Evolutionary conservation across 2,329 filamentous ascomycete genomes (phyloP).

Genomic region (Fusarium stilboides): DNA sequence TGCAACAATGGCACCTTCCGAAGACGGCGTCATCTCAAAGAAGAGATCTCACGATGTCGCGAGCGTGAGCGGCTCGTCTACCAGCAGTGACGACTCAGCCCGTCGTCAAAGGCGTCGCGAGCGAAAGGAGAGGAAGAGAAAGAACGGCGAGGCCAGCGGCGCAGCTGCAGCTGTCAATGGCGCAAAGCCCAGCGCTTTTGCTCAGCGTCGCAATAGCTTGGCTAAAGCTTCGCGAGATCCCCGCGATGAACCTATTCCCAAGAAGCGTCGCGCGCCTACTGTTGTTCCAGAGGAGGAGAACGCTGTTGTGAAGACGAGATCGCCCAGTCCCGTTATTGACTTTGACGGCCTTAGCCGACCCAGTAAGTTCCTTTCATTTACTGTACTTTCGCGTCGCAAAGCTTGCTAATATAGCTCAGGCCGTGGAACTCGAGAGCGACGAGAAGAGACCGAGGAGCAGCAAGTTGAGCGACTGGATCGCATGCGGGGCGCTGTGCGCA

Average conservation of each 20-base stretch:
- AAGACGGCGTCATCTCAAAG: conserved; percentile 45
- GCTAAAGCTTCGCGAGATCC: conserved; percentile 75
- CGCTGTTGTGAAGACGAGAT: conserved; percentile 32
- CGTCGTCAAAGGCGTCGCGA: conserved; percentile 51
- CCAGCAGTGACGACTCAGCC: conserved; percentile 51
- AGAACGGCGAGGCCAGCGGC: conserved; percentile 29
- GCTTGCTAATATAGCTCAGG: conserved; percentile 57
- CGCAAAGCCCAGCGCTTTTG: conserved; percentile 49
- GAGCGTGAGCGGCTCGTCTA: conserved; percentile 51
- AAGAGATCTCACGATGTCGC: conserved; percentile 51
- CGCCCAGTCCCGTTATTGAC: conserved; percentile 72
- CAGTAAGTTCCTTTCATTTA: conserved; percentile 57
- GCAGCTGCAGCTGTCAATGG: conserved; percentile 52
- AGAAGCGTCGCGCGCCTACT: conserved; percentile 55
- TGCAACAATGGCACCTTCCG: conserved; percentile 50
- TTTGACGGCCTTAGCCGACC: conserved; percentile 74
- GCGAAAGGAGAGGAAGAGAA: conserved; percentile 44
- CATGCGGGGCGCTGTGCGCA: conserved; percentile 74
- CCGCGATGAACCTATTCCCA: conserved; percentile 65
- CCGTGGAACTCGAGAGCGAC: conserved; percentile 74
- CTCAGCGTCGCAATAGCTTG: conserved; percentile 67
- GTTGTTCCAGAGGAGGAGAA: conserved; percentile 30
- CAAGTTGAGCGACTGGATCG: conserved; percentile 68
- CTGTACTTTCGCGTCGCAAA: not conserved
- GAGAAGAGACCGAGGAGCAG: conserved; percentile 66